A percentile compares a stretch with the other conserved stretches of the same genome.
These are phyloP conservation scores for Penicillium psychrosexuale DNA, from an alignment of 2,329 filamentous ascomycete species.

Conservation along the genomic window DNA sequence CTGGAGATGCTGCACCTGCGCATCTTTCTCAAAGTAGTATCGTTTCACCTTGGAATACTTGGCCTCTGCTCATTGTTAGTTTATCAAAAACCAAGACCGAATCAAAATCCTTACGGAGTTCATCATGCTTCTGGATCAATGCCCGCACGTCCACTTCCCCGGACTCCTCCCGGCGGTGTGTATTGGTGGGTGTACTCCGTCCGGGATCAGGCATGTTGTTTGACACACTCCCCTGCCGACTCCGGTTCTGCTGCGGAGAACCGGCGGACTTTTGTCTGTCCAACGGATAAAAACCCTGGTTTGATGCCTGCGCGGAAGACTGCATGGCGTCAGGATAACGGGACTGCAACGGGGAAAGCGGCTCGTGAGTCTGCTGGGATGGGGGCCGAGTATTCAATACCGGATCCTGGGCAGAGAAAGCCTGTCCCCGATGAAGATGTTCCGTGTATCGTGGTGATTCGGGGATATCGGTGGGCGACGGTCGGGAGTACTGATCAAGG, in stretches of 20 bases:
- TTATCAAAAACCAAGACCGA: neutral
- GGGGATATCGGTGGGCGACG: conserved; percentile 22
- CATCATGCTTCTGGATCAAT: conserved; percentile 45
- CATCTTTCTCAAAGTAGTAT: conserved; percentile 89
- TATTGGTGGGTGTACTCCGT: conserved; percentile 46
- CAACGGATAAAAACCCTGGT: conserved; percentile 4
- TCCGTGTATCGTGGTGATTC: conserved; percentile 12
- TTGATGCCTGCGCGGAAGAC: conserved; percentile 14
- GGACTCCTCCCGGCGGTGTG: conserved; percentile 38
- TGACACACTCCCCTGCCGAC: conserved; percentile 26
- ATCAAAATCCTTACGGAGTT: conserved; percentile 40
- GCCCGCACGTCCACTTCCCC: conserved; percentile 45
- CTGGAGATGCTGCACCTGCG: conserved; percentile 89
- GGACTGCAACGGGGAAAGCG: conserved; percentile 15
- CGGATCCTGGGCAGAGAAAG: conserved; percentile 17
- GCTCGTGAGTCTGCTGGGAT: conserved; percentile 21
- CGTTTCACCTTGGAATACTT: conserved; percentile 99
- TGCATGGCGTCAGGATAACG: conserved; percentile 26
- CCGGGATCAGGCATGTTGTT: conserved; percentile 40
- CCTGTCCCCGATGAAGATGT: conserved; percentile 5
- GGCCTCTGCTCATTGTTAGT: conserved; percentile 57
- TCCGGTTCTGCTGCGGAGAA: conserved; percentile 11
- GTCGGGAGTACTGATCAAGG: conserved; percentile 20
- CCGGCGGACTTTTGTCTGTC: conserved; percentile 14
- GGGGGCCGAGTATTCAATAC: conserved; percentile 22